Evolutionary conservation across 2,329 filamentous ascomycete species (phyloP), one percentile per base, ranked within the genome.

Genomic region (Trematosphaeria pertusa): DNA sequence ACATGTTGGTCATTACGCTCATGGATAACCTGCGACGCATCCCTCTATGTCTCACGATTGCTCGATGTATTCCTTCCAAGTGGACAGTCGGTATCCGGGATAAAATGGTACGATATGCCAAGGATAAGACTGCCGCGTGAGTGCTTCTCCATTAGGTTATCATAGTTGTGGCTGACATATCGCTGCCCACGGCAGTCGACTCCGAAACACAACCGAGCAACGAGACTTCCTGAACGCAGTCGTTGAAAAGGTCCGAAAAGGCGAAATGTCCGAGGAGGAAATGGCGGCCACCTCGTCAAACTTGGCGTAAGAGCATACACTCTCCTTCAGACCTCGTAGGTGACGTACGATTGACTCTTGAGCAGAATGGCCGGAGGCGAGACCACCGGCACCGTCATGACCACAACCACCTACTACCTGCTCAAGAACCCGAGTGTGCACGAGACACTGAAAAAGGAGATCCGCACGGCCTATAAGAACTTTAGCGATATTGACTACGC

Each of bases 321-420:
- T n/a, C 3, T 3, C 11, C 20, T 8, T 24, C 7, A 26, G 22
- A 11, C 6, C 17, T 14, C n/a, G 19, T 20, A 26, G 5, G 8
- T 17, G 18, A 11, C 20, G 15, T 8, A n/a, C n/a, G 7, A 2
- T 22, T 38, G 9, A 38, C 9, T 15, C 9, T 8, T 11, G 12
- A 14, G 9, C 20, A 38, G 37, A 52, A 43, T 68, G 21, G 71
- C 60, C 1, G 71, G 71, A 4, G 70, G 65, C 1, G 72, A 74
- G 48, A 72, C 71, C 0, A 70, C 67, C 1, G 70, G 70, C 1
- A 73, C 71, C 0, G 42, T 65, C 3, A 51, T 74, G 5, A 56
- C 52, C 5, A 70, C 69, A 5, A 54, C 62, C 6, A 65, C 59
- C 0, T 72, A 62, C 43, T 46, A 59, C 5, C 56, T 71, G 5